phyloP scores from a whole-genome alignment of 2,329 filamentous ascomycete genomes.

The Blumeria hordei region DNA sequence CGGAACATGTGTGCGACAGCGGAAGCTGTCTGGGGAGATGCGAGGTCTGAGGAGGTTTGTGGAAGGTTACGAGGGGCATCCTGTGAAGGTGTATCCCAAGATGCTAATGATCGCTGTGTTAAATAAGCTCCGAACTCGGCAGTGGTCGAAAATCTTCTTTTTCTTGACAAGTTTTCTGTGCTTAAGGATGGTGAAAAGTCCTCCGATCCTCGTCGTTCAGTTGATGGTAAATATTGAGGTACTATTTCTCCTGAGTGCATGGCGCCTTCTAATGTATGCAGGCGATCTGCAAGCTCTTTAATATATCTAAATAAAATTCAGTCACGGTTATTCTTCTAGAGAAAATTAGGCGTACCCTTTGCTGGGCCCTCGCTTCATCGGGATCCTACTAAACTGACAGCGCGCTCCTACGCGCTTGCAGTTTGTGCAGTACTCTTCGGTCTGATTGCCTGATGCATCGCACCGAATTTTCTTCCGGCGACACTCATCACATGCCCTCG shows the following conservation, averaged over 20 bases:
- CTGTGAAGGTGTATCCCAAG: constrained; percentile 8
- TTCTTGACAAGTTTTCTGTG: constrained; percentile 17
- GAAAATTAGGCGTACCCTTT: constrained; percentile 39
- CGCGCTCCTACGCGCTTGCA: constrained; percentile 52
- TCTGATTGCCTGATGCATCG: constrained; percentile 52
- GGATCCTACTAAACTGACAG: constrained; percentile 69
- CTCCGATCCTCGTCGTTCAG: constrained; percentile 20
- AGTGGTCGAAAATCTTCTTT: constrained; percentile 23
- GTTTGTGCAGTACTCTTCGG: constrained; percentile 53
- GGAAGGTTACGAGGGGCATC: constrained; percentile 8
- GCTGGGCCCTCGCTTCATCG: constrained; percentile 69
- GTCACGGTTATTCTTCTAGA: background rate
- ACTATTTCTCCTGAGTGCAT: constrained; percentile 24
- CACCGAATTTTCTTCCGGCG: constrained; percentile 78
- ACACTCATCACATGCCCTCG: constrained; percentile 72
- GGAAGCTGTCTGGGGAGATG: constrained; percentile 5
- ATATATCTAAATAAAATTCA: constrained; percentile 39
- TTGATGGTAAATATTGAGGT: constrained; percentile 21
- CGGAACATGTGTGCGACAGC: constrained; percentile 6
- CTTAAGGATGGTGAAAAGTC: constrained; percentile 27
- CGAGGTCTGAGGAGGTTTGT: constrained; percentile 4
- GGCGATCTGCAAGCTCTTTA: constrained; percentile 68
- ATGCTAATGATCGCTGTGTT: constrained; percentile 8
- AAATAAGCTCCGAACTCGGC: constrained; percentile 21
- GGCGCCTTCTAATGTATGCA: constrained; percentile 52